These are phyloP conservation scores for Streptanthus diversifolius DNA, from an alignment of 345 rosid species.

Conservation along the genomic window DNA sequence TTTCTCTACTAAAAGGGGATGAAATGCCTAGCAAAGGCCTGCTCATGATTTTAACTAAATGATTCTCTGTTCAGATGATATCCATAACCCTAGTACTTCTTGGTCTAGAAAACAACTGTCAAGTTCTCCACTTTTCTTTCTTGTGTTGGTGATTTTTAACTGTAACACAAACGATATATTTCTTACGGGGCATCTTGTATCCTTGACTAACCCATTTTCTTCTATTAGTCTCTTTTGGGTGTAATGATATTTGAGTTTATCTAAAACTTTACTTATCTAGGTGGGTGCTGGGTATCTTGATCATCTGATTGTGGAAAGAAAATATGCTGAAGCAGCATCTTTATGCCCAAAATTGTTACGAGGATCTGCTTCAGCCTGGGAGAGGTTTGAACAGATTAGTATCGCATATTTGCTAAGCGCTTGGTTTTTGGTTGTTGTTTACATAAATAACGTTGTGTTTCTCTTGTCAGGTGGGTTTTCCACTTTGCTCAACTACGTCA, in stretches of 20 bases:
- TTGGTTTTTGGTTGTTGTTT: constrained; percentile 21
- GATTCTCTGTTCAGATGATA: neutral
- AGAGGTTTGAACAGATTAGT: constrained; percentile 56
- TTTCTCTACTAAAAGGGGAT: neutral
- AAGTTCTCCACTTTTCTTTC: neutral
- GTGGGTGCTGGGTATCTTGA: constrained; percentile 98
- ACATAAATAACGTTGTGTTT: constrained; percentile 26
- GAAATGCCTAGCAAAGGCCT: neutral
- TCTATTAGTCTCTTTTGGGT: neutral
- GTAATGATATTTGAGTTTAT: neutral
- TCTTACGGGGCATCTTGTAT: neutral
- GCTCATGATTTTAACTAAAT: neutral
- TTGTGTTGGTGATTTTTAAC: neutral
- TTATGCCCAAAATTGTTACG: constrained; percentile 90
- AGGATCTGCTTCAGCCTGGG: constrained; percentile 98
- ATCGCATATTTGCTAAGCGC: constrained; percentile 3
- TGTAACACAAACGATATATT: neutral
- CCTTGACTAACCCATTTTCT: neutral
- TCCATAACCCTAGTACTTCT: constrained; percentile 5
- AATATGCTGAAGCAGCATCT: constrained; percentile 96
- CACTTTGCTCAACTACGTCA: constrained; percentile 99
- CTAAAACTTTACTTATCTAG: constrained; percentile 42
- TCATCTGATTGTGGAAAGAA: constrained; percentile 96
- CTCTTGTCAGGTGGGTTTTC: constrained; percentile 87
- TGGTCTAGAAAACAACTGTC: neutral